Percentiles rank a stretch among this genome's conserved stretches.
Conservation (phyloP, 2,329 filamentous ascomycete genomes). For the Ceratocystis eucalypticola region DNA sequence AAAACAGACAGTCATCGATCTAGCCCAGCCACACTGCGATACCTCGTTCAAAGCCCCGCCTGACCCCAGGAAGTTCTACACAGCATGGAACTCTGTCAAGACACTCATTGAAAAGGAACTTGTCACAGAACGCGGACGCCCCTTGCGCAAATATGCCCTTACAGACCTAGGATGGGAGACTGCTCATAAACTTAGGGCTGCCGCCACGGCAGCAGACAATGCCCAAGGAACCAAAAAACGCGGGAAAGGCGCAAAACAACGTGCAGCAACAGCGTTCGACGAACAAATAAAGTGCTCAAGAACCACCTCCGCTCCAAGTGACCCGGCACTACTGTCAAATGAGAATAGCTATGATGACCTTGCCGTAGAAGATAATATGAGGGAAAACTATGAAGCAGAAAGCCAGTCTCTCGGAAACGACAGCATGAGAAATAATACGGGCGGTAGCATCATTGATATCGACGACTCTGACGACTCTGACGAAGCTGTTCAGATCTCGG, state of each 20-base stretch:
- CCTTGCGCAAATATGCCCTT: conserved; percentile 52
- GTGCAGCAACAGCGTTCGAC: background rate
- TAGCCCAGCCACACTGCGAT: conserved; percentile 59
- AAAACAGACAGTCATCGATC: conserved; percentile 54
- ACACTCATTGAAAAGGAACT: conserved; percentile 60
- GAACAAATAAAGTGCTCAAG: background rate
- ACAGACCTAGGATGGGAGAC: conserved; percentile 71
- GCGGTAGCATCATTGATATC: background rate
- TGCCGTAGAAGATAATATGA: background rate
- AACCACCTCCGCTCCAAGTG: background rate
- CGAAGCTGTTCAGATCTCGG: background rate
- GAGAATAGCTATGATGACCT: background rate
- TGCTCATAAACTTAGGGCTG: conserved; percentile 44
- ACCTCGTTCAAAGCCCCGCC: conserved; percentile 55
- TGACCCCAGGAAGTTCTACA: conserved; percentile 58
- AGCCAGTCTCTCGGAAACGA: background rate
- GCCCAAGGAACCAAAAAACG: background rate
- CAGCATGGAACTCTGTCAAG: conserved; percentile 74
- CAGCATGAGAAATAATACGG: no score
- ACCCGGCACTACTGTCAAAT: background rate
- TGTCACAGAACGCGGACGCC: conserved; percentile 56
- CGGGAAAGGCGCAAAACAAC: background rate
- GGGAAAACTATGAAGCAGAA: background rate
- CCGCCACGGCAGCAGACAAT: conserved; percentile 18
- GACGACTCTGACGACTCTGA: background rate